Conservation (phyloP, 495 filamentous ascomycete species). For the Neurospora africana region DNA sequence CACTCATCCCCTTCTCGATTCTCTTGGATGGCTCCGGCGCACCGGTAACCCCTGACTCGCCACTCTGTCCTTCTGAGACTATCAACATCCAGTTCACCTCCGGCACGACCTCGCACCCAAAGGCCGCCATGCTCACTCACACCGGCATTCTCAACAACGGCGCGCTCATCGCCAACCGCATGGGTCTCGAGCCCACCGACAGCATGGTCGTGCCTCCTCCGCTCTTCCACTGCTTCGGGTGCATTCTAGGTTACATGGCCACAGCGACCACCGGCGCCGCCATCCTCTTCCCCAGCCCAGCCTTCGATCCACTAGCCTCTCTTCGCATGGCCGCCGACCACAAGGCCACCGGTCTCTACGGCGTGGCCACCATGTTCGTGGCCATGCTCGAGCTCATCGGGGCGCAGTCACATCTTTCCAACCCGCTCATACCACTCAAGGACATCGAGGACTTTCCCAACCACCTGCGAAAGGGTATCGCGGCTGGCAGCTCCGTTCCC, state of each 20-base stretch:
- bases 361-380: constrained; percentile 93
- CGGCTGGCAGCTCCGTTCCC: constrained; percentile 78
- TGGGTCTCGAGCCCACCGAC: constrained; percentile 64
- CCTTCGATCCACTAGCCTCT: constrained; percentile 70
- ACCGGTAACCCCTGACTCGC: constrained; percentile 30
- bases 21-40: constrained; percentile 33
- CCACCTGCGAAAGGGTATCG: constrained; percentile 76
- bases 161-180: constrained; percentile 65
- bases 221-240: constrained; percentile 89
- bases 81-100: constrained; percentile 97
- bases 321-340: constrained; percentile 65
- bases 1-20: constrained; percentile 44
- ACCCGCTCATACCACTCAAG: constrained; percentile 19
- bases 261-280: constrained; percentile 76
- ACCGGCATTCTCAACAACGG: constrained; percentile 85
- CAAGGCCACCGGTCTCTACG: constrained; percentile 75
- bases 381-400: constrained; percentile 59
- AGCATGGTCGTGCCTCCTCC: constrained; percentile 79
- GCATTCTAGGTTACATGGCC: constrained; percentile 87
- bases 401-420: constrained; percentile 31
- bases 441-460: constrained; percentile 46
- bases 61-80: constrained; percentile 56
- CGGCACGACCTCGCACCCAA: constrained; percentile 80
- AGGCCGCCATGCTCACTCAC: constrained; percentile 85
- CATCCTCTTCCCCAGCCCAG: constrained; percentile 79